Evolutionary conservation across 1,284 basidiomycete genomes (phyloP).

Genomic region (Trichosporon ovoides): DNA sequence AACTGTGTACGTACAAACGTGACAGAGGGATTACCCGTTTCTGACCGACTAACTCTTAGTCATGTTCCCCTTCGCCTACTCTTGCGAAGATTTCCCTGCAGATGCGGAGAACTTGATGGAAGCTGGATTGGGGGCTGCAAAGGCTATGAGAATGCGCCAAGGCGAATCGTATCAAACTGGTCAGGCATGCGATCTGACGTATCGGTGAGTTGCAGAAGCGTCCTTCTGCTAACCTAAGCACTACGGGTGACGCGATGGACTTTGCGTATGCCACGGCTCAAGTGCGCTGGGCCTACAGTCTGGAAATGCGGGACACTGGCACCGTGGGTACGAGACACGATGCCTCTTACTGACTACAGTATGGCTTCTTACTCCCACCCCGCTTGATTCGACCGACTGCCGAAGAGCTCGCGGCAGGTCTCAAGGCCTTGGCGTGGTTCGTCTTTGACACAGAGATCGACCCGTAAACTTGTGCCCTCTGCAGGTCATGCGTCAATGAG

Average conservation of each 20-base stretch:
- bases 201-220: constrained; percentile 51
- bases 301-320: constrained; percentile 74
- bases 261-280: constrained; percentile 64
- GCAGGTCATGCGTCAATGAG: not conserved
- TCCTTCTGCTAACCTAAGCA: constrained; percentile 15
- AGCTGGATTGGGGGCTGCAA: constrained; percentile 64
- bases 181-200: constrained; percentile 62
- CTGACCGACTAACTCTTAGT: constrained; percentile 28
- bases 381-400: constrained; percentile 70
- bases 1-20: constrained; percentile 59
- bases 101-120: constrained; percentile 80
- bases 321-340: constrained; percentile 54
- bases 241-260: constrained; percentile 67
- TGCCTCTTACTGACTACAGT: constrained; percentile 50
- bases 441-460: constrained; percentile 51
- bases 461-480: not conserved
- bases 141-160: constrained; percentile 57
- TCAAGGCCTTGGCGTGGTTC: constrained; percentile 64
- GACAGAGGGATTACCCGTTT: not conserved
- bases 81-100: constrained; percentile 61
- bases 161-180: constrained; percentile 60
- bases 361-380: constrained; percentile 71
- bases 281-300: constrained; percentile 70
- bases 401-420: constrained; percentile 64
- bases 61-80: constrained; percentile 67